These are phyloP conservation scores for Ambrosiella xylebori DNA, from an alignment of 2,329 filamentous ascomycete species.

Conservation along the genomic window DNA sequence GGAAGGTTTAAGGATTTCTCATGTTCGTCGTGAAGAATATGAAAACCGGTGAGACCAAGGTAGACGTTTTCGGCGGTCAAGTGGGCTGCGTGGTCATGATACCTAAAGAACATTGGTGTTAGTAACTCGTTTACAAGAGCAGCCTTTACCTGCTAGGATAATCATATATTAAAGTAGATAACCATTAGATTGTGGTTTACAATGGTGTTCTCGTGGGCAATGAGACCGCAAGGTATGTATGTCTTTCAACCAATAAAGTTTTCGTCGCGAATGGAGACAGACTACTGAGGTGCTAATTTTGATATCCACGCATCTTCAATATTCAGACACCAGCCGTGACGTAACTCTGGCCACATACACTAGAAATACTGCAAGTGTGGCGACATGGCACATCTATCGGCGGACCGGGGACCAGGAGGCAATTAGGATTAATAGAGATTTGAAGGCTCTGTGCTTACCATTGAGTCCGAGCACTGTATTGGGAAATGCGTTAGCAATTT, in stretches of 20 bases:
- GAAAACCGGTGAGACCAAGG: constrained; percentile 37
- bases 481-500: neutral
- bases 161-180: no score
- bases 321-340: neutral
- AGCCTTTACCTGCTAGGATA: neutral
- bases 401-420: neutral
- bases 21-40: constrained; percentile 33
- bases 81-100: constrained; percentile 31
- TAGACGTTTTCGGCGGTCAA: constrained; percentile 37
- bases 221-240: neutral
- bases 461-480: constrained; percentile 27
- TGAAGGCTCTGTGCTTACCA: constrained; percentile 22
- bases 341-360: neutral
- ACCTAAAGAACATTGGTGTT: constrained; percentile 16
- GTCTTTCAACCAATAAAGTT: neutral
- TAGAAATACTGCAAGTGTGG: neutral
- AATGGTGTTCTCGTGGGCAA: no score
- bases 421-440: neutral
- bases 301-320: neutral
- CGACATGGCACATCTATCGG: neutral
- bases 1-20: constrained; percentile 34
- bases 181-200: no score
- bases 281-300: neutral
- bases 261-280: neutral
- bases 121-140: neutral